Evolutionary conservation across 1,139 yeast genomes (phyloP), one percentile per base, ranked within the genome.

Genomic region (Geotrichum carabidarum): DNA sequence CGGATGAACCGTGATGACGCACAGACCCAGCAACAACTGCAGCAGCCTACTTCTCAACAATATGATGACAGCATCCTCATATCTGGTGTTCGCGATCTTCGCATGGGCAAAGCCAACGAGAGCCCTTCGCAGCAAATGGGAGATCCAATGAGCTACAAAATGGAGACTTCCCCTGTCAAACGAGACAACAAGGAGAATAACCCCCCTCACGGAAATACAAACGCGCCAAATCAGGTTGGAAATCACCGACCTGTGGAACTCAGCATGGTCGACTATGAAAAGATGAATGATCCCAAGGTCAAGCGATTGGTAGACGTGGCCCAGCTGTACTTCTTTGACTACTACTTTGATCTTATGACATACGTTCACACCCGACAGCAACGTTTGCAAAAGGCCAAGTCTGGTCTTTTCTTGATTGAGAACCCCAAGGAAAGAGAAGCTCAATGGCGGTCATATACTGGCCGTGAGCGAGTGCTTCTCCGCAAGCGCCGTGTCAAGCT

Each of bases 321-420:
- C 17, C 82, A 79, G 63, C 70, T 79, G 69, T 74, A 86, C 73
- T 93, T 94, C 65, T 77, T 94, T 59, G 99, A 94, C 69, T 90
- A 91, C 71, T 94, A 94, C 71, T 91, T 96, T 72, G 99, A 93
- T 67, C 84, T 88, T 82, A 86, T 94, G 72, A 96, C 90, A 68
- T 94, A 94, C 67, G 87, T 93, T 27, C 87, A 91, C 62, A 82
- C 83, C 60, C 82, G 99, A 68, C 81, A 91, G 68, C 91, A 87
- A 66, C 80, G 99, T 58, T 76, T 84, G 27, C 75, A 77, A 48
- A 80, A 84, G 62, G 94, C 89, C 27, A 78, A 84, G 64, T 72
- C 77, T 46, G 79, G 82, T 49, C 74, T 84, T 58, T 73, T 72
- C 58, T 71, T 71, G 57, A 75, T 80, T 51, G 74, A 83, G 4